Evolutionary conservation across 1,284 basidiomycete genomes (phyloP).

Genomic region (Xanthoconium separans): DNA sequence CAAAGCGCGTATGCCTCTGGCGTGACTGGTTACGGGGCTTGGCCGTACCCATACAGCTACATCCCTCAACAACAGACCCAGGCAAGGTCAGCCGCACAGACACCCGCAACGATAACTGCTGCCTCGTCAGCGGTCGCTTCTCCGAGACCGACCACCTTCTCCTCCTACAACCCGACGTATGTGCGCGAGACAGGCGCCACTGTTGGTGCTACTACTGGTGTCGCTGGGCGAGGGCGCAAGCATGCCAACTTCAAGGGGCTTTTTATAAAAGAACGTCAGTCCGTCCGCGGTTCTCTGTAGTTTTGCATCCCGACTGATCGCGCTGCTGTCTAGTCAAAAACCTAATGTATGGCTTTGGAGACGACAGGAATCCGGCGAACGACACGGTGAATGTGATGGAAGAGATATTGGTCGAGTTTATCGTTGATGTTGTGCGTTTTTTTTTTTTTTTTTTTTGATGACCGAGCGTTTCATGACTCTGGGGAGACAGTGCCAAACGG

Average conservation of each 20-base stretch:
- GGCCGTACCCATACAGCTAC: conserved; percentile 60
- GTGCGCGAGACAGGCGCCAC: conserved; percentile 45
- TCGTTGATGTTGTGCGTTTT: conserved; percentile 77
- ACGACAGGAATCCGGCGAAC: conserved; percentile 82
- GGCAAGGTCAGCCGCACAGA: conserved; percentile 38
- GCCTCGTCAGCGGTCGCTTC: conserved; percentile 17
- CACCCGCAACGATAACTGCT: conserved; percentile 23
- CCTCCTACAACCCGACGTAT: conserved; percentile 57
- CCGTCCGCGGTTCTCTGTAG: background rate
- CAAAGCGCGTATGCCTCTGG: conserved; percentile 42
- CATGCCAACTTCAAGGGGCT: conserved; percentile 67
- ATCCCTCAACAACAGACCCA: conserved; percentile 43
- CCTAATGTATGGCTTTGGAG: conserved; percentile 95
- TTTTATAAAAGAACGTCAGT: conserved; percentile 77
- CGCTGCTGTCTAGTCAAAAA: conserved; percentile 61
- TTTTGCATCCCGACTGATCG: conserved; percentile 6
- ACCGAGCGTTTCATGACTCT: conserved; percentile 8
- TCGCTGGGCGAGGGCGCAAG: conserved; percentile 50
- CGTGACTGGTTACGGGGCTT: conserved; percentile 52
- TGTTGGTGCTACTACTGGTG: conserved; percentile 38
- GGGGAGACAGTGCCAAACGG: conserved; percentile 61
- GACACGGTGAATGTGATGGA: conserved; percentile 93
- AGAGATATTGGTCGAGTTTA: conserved; percentile 90
- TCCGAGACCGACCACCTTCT: conserved; percentile 39
- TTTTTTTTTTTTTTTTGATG: conserved; percentile 27